Evolutionary conservation across 805 yeast species (phyloP).

Genomic region (Schwanniomyces yamadae): DNA sequence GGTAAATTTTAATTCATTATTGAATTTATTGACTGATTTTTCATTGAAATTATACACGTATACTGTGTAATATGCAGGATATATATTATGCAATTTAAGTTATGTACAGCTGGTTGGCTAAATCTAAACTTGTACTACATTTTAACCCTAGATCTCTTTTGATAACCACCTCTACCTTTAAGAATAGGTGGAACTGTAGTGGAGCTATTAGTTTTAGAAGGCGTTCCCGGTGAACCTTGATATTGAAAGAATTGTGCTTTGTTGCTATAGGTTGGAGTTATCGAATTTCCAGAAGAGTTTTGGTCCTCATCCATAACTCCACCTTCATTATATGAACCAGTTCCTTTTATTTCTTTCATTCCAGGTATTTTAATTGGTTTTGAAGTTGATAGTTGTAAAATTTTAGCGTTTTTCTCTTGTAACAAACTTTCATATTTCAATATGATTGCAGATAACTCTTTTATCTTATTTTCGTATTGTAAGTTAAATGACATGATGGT

Average conservation of each 20-base stretch:
- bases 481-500: conserved; percentile 20
- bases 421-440: conserved; percentile 33
- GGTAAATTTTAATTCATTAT: background rate
- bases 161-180: conserved; percentile 46
- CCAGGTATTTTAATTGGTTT: conserved; percentile 39
- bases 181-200: conserved; percentile 28
- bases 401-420: conserved; percentile 36
- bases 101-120: conserved; percentile 3
- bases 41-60: background rate
- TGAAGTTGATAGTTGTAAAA: conserved; percentile 35
- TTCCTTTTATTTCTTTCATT: background rate
- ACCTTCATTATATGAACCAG: too few relatives aligned
- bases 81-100: background rate
- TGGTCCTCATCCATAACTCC: conserved; percentile 1
- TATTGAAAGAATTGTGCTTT: background rate
- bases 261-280: background rate
- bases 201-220: background rate
- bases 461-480: conserved; percentile 35
- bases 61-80: background rate
- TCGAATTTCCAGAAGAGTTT: background rate
- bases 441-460: conserved; percentile 29
- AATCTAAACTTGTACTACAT: too few relatives aligned
- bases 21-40: background rate
- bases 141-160: conserved; percentile 38
- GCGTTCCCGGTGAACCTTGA: too few relatives aligned